Base-by-base conservation (phyloP, 225 moss, liverwort and hornwort genomes). In the Marchantia paleacea region DNA sequence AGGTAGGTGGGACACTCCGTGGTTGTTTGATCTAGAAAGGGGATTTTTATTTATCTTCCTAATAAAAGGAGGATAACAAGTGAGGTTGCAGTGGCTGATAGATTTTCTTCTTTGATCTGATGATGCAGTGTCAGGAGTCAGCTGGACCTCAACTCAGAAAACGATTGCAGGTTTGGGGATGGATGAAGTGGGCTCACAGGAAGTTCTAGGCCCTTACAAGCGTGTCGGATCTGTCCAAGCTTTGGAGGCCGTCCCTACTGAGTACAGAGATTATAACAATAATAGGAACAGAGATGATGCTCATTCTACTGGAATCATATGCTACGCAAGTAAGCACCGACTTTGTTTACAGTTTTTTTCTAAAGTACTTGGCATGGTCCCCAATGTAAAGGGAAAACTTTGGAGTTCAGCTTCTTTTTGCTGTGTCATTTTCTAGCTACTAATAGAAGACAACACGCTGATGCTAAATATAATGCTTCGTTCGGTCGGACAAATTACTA, bases 111-210 rank as follows among this genome's bases (percentile, higher is more conserved):
- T 39, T 39, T 39, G 39, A 39, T 39, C 39, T 80, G 25, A 79
- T 19, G 49, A 19, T 76, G 11, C 79, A 87, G 87, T 78, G 4
- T 87, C 87, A 73, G 84, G 79, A 20, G 15, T 72, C n/a, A 87
- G 87, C 53, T 87, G 87, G 87, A 73, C 87, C 55, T 87, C 87
- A 66, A 87, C 69, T 58, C 87, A 87, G 73, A 87, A 84, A 75
- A 87, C 76, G 5, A 66, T 87, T 9, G 80, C 79, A 47, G 87
- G 87, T 12, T 14, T 84, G 53, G 87, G 79, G 4, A 2, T 74
- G 76, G 66, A 62, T 50, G 87, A 87, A 73, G 72, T 29, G 8
- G 79, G 80, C 2, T 19, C 84, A 15, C 81, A 80, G 72, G 87
- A 87, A 31, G 79, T 84, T 13, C 66, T 87, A 68, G 87, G 87